A percentile compares a stretch with the other conserved stretches of the same genome.
These are phyloP conservation scores for Colletotrichum lindemuthianum DNA, from an alignment of 2,329 filamentous ascomycete species.

Conservation along the genomic window DNA sequence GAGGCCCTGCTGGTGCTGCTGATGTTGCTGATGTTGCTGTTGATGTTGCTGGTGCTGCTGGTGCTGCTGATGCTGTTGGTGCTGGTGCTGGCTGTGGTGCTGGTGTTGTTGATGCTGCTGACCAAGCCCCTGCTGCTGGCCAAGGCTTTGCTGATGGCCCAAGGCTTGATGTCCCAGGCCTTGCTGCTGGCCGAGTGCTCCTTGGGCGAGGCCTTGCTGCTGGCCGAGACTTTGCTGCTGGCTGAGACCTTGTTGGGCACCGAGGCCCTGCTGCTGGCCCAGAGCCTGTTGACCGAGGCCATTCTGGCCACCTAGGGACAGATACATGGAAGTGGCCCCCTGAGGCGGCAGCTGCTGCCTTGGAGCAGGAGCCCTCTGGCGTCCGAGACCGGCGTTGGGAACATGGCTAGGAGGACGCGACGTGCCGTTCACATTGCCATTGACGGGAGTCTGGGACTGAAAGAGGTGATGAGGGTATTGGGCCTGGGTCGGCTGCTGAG, in stretches of 20 bases:
- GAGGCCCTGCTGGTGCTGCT: slow-evolving; percentile 40
- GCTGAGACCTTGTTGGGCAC: slow-evolving; percentile 25
- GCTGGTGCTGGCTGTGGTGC: slow-evolving; percentile 36
- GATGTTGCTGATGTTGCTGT: slow-evolving; percentile 43
- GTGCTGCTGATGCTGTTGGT: slow-evolving; percentile 42
- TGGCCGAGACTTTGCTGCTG: slow-evolving; percentile 31
- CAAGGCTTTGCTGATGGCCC: slow-evolving; percentile 15
- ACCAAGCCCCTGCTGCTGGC: slow-evolving; percentile 22
- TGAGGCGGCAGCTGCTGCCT: slow-evolving; percentile 57
- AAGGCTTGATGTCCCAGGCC: slow-evolving; percentile 21
- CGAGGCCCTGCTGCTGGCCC: slow-evolving; percentile 31
- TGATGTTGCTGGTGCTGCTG: slow-evolving; percentile 44
- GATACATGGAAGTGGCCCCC: slow-evolving; percentile 50
- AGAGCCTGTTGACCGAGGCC: slow-evolving; percentile 29
- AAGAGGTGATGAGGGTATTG: slow-evolving; percentile 65
- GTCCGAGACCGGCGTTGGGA: slow-evolving; percentile 57
- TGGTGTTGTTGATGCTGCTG: slow-evolving; percentile 39
- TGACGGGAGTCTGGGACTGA: slow-evolving; percentile 56
- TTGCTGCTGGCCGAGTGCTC: slow-evolving; percentile 26
- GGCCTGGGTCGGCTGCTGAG: slow-evolving; percentile 60
- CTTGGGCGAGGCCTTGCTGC: slow-evolving; percentile 29
- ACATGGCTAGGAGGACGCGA: slow-evolving; percentile 57
- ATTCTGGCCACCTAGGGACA: slow-evolving; percentile 40
- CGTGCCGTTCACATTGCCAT: slow-evolving; percentile 60
- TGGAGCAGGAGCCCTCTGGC: slow-evolving; percentile 55